Evolutionary conservation across 495 filamentous ascomycete species (phyloP).

Genomic region (Physcia stellaris): DNA sequence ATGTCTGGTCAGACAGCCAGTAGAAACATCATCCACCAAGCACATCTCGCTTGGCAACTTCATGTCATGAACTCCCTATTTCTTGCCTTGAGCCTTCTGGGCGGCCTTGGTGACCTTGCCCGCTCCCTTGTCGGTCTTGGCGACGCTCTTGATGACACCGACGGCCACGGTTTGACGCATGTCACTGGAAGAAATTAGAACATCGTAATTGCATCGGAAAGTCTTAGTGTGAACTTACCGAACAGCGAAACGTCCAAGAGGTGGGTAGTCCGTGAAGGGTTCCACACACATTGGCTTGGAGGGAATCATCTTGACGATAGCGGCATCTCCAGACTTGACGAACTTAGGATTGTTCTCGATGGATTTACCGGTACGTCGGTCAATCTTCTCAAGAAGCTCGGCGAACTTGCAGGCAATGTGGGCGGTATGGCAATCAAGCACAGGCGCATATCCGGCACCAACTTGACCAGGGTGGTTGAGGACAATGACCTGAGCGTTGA

Average conservation of each 20-base stretch:
- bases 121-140: constrained; percentile 54
- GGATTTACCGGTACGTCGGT: constrained; percentile 98
- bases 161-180: constrained; percentile 91
- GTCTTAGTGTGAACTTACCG: constrained; percentile 41
- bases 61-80: constrained; percentile 30
- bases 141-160: constrained; percentile 73
- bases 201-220: not conserved
- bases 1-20: constrained; percentile 7
- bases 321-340: constrained; percentile 99
- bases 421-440: constrained; percentile 98
- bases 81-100: constrained; percentile 49
- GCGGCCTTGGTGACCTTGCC: constrained; percentile 64
- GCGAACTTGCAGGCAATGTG: constrained; percentile 99
- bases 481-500: constrained; percentile 99
- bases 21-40: constrained; percentile 18
- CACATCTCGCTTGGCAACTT: constrained; percentile 9
- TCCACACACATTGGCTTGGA: constrained; percentile 99
- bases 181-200: constrained; percentile 10
- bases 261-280: constrained; percentile 98
- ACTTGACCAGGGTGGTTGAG: constrained; percentile 99
- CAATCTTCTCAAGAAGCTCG: constrained; percentile 98
- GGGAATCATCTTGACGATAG: constrained; percentile 99
- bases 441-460: constrained; percentile 95
- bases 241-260: constrained; percentile 97
- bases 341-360: constrained; percentile 87